Evolutionary conservation across 2,329 filamentous ascomycete genomes (phyloP).

Genomic region (Calonectria hongkongensis): DNA sequence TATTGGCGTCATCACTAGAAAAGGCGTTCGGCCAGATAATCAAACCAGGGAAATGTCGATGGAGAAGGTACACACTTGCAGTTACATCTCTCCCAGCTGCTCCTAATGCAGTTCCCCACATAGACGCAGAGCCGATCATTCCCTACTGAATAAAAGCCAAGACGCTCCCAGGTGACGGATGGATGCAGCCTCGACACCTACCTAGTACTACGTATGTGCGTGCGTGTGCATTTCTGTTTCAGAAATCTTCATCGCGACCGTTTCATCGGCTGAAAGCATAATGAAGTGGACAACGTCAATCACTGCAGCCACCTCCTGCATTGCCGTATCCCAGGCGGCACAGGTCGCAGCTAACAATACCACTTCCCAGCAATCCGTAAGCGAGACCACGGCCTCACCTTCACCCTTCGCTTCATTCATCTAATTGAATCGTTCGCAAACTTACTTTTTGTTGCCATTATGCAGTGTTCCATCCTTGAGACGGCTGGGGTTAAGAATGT

Average conservation of each 20-base stretch:
- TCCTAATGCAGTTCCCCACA: background rate
- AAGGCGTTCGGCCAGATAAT: background rate
- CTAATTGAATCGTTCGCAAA: conserved; percentile 18
- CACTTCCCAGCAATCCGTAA: conserved; percentile 7
- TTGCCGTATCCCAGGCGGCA: background rate
- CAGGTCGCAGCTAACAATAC: background rate
- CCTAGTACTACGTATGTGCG: conserved; percentile 20
- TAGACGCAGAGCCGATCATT: conserved; percentile 4
- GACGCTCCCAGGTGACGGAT: conserved; percentile 1
- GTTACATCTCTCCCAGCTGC: conserved; percentile 6
- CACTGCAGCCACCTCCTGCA: conserved; percentile 4
- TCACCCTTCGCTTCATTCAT: background rate
- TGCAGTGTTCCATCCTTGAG: conserved; percentile 22
- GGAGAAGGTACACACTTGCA: background rate
- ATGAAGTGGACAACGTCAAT: conserved; percentile 24
- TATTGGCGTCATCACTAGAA: conserved; percentile 18
- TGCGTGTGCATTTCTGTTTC: conserved; percentile 21
- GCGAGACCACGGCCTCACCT: conserved; percentile 2
- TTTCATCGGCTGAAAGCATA: conserved; percentile 26
- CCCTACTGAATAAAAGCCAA: conserved; percentile 22
- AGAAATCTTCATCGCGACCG: conserved; percentile 19
- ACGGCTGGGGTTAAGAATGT: conserved; percentile 18
- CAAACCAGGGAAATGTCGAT: conserved; percentile 3
- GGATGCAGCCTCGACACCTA: conserved; percentile 11
- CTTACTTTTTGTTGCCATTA: background rate